Percentiles rank a stretch among this genome's conserved stretches.
phyloP scores from a whole-genome alignment of 371 early-diverging fungal genomes.

The Batkoa obscura region DNA sequence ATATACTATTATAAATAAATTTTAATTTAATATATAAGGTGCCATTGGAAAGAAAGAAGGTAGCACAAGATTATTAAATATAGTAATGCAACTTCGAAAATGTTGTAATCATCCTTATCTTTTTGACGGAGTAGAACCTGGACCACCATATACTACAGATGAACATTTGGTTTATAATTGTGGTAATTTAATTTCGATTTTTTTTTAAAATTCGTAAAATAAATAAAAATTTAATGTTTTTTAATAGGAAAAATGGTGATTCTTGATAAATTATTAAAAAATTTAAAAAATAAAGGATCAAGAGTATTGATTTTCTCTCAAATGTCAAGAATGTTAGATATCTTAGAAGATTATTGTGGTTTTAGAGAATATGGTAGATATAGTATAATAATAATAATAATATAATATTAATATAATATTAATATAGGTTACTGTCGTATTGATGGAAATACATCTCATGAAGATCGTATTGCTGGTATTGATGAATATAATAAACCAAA shows the following conservation, averaged over 20 bases:
- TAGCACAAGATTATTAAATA: constrained; percentile 76
- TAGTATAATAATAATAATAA: constrained; percentile 32
- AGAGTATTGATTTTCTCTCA: constrained; percentile 96
- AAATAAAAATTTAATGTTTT: constrained; percentile 32
- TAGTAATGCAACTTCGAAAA: constrained; percentile 98
- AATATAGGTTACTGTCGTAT: constrained; percentile 85
- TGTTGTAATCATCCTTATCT: constrained; percentile 99
- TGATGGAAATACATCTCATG: constrained; percentile 92
- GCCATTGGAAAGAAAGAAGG: constrained; percentile 13
- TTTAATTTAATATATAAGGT: constrained; percentile 32
- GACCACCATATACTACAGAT: neutral
- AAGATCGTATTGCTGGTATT: constrained; percentile 81
- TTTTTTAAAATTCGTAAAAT: too few species aligned
- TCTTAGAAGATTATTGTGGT: constrained; percentile 95
- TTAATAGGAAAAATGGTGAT: constrained; percentile 94
- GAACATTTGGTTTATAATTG: neutral
- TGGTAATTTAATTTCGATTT: neutral
- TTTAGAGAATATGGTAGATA: too few species aligned
- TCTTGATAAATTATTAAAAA: constrained; percentile 75
- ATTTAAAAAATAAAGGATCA: constrained; percentile 76
- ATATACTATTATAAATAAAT: constrained; percentile 27
- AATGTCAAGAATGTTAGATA: constrained; percentile 97
- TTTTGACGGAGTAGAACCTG: constrained; percentile 84
- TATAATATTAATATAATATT: neutral
- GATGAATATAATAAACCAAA: constrained; percentile 89